phyloP scores from a whole-genome alignment of 352 stramenopile genomes.

The Blastocystis sp. region DNA sequence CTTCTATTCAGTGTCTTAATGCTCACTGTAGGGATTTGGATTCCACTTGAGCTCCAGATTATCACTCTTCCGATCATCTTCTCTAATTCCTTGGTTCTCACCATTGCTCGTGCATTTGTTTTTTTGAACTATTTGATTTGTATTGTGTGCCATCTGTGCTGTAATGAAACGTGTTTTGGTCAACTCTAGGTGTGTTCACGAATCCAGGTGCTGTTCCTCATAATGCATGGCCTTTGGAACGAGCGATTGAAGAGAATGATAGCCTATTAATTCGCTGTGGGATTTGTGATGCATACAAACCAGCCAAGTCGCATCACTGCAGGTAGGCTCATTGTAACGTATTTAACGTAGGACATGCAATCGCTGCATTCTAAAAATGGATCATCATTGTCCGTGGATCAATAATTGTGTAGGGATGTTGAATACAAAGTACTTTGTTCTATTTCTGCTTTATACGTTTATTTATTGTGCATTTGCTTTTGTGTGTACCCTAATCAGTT shows the following conservation, averaged over 20 bases:
- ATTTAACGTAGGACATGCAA: conserved; percentile 60
- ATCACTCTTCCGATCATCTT: neutral
- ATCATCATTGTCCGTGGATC: conserved; percentile 66
- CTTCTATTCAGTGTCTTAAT: neutral
- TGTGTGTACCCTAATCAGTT: neutral
- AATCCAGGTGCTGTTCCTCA: conserved; percentile 52
- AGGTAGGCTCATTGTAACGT: neutral
- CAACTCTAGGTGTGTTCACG: neutral
- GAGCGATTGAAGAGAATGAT: neutral
- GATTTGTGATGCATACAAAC: conserved; percentile 48
- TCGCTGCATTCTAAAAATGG: conserved; percentile 66
- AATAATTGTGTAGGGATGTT: conserved; percentile 61
- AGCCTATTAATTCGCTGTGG: conserved; percentile 5
- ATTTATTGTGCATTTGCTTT: conserved; percentile 11
- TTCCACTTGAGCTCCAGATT: neutral
- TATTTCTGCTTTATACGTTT: conserved; percentile 43
- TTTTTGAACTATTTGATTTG: neutral
- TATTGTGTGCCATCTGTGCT: neutral
- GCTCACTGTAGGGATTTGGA: neutral
- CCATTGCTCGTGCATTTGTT: neutral
- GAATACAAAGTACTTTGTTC: conserved; percentile 59
- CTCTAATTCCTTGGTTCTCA: neutral
- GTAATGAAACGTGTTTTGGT: neutral
- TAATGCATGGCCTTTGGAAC: conserved; percentile 2
- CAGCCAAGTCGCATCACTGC: conserved; percentile 36